Evolutionary conservation across 1,284 basidiomycete genomes (phyloP), one percentile per base, ranked within the genome.

Genomic region (Ceratobasidium sp.): DNA sequence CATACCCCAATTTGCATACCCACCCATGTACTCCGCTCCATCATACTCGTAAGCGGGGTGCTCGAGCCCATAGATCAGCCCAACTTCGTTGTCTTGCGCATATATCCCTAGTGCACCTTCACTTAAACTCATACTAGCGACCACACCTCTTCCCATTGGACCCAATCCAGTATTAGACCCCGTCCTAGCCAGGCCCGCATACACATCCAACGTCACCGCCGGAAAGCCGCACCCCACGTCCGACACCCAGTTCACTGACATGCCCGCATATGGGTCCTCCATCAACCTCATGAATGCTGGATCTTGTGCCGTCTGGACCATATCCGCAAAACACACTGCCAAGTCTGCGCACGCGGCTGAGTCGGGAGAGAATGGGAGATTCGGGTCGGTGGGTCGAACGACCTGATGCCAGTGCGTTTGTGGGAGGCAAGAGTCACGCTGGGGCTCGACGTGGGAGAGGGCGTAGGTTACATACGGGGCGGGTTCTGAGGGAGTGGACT

Each of bases 371-470:
- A 70, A 70, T 21, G 67, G 67, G 13, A 70, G 55, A 16, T 46
- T 70, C 2, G 67, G 55, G 23, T 70, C 67, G 18, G 28, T 18
- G 21, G 67, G 55, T 16, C 54, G 67, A 9, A 59, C 44, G 44
- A 59, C 55, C 23, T 26, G 44, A 21, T 70, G 67, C 67, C 67
- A 70, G 46, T 70, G 67, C 11, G 26, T 49, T n/a, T 70, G 67
- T 2, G 43, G 16, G 23, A 70, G 44, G 44, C 59, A 44, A 14
- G 49, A 57, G 44, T 70, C 67, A 32, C 59, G 55, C 30, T 70
- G 55, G 2, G 67, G 55, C 11, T 70, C 67, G 44, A 44, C 54
- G 18, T 70, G 67, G 28, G 67, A 59, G 1, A 23, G 18, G 7
- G 26, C 67, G 30, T 70, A 58, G 18, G 55, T 54, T 14, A 70